These are phyloP conservation scores for Edaphochlamys debaryana DNA, from an alignment of 139 green algal species.

Conservation along the genomic window DNA sequence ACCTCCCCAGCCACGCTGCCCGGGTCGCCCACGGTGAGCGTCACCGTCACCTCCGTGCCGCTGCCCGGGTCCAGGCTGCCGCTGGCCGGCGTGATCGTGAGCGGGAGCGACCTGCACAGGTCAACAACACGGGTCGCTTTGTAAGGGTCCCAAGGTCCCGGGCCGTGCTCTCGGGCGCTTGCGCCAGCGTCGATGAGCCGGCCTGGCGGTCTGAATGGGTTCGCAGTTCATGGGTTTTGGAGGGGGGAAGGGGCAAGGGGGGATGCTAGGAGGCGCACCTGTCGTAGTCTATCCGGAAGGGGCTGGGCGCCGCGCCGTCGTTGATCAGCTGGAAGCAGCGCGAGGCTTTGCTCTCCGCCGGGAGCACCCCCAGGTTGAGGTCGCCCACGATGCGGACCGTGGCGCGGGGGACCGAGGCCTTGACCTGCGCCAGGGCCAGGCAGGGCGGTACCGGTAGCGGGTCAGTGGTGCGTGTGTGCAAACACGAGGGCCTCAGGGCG, in stretches of 20 bases:
- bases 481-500: too few species aligned
- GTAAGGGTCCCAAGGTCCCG: too few species aligned
- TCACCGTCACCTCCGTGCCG: constrained; percentile 8
- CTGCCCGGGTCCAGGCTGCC: constrained; percentile 9
- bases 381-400: constrained; percentile 48
- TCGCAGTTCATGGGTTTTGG: too few species aligned
- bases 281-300: constrained; percentile 51
- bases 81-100: background rate
- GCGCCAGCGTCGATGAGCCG: too few species aligned
- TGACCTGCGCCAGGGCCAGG: constrained; percentile 13
- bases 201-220: too few species aligned
- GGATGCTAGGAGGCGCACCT: too few species aligned
- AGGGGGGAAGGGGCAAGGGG: too few species aligned
- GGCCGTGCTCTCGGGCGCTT: too few species aligned
- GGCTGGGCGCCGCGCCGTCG: constrained; percentile 15
- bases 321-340: constrained; percentile 56
- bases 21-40: constrained; percentile 25
- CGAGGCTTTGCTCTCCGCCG: constrained; percentile 52
- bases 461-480: too few species aligned
- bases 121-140: too few species aligned
- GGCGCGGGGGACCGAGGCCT: constrained; percentile 2
- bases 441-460: too few species aligned
- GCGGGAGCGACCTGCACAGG: constrained; percentile 13
- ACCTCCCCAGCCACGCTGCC: constrained; percentile 11
- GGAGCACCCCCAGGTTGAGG: constrained; percentile 58